phyloP scores from a whole-genome alignment of 768 basidiomycete genomes.

The Rhizopogon vesiculosus region DNA sequence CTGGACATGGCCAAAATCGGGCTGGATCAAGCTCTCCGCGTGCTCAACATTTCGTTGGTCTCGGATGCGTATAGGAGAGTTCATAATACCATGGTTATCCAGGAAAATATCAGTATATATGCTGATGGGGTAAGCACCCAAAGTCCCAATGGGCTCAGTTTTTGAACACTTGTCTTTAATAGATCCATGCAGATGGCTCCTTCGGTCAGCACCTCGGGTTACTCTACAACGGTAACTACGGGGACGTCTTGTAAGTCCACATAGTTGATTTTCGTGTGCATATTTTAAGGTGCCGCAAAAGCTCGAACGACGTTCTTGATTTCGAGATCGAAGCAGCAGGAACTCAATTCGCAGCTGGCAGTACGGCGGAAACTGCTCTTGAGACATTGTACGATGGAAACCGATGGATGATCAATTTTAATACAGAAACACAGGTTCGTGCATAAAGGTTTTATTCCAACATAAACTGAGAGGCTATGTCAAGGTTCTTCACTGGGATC shows the following conservation, averaged over 20 bases:
- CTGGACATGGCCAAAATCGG: slow-evolving; percentile 63
- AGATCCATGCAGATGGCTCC: slow-evolving; percentile 22
- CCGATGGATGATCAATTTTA: slow-evolving; percentile 68
- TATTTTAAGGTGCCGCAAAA: slow-evolving; percentile 13
- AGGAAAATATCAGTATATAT: slow-evolving; percentile 30
- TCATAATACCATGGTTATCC: slow-evolving; percentile 49
- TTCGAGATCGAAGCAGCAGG: slow-evolving; percentile 58
- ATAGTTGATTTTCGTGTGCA: not conserved
- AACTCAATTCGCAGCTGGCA: slow-evolving; percentile 49
- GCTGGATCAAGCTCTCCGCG: slow-evolving; percentile 42
- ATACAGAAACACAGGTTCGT: slow-evolving; percentile 43
- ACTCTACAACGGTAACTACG: slow-evolving; percentile 74
- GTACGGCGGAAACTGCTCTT: slow-evolving; percentile 42
- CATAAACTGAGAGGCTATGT: not conserved
- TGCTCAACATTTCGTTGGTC: slow-evolving; percentile 38
- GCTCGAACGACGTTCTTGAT: slow-evolving; percentile 57
- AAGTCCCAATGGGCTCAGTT: not conserved
- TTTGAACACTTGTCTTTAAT: not conserved
- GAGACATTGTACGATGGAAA: slow-evolving; percentile 53
- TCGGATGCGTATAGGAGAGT: slow-evolving; percentile 45
- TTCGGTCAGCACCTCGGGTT: slow-evolving; percentile 50
- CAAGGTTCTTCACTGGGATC: slow-evolving; percentile 60
- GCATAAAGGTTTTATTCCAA: not conserved
- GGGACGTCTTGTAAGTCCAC: slow-evolving; percentile 38
- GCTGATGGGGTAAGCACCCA: slow-evolving; percentile 54